These are phyloP conservation scores for Acorus gramineus DNA, from an alignment of 106 monocot species.

Conservation along the genomic window DNA sequence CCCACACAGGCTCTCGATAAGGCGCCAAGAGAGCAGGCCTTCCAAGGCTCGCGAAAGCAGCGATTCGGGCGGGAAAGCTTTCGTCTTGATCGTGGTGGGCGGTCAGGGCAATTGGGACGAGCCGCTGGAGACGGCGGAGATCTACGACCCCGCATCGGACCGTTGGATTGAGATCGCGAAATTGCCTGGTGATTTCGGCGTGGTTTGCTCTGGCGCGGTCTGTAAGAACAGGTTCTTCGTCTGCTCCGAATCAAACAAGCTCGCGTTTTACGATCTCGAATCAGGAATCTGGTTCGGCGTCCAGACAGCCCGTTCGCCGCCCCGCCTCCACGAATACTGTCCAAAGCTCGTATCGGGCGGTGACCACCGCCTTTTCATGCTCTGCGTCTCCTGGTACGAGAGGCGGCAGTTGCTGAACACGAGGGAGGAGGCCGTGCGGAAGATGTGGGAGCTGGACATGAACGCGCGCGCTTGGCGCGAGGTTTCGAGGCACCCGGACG, in stretches of 20 bases:
- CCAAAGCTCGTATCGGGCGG: conserved; percentile 60
- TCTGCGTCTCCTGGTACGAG: conserved; percentile 71
- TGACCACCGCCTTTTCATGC: conserved; percentile 40
- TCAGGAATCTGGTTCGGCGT: conserved; percentile 50
- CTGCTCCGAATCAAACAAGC: conserved; percentile 41
- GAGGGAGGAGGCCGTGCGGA: conserved; percentile 60
- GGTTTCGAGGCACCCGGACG: conserved; percentile 80
- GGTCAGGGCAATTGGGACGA: conserved; percentile 63
- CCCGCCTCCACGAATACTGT: conserved; percentile 40
- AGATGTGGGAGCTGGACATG: conserved; percentile 63
- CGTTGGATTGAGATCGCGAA: conserved; percentile 53
- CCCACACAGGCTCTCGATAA: conserved; percentile 51
- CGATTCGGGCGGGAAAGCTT: neutral
- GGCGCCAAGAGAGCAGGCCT: conserved; percentile 38
- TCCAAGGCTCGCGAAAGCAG: conserved; percentile 16
- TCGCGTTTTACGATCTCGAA: conserved; percentile 58
- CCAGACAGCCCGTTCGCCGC: conserved; percentile 33
- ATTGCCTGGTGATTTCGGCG: conserved; percentile 60
- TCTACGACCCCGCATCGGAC: conserved; percentile 52
- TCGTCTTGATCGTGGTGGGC: conserved; percentile 67
- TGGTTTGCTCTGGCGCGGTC: conserved; percentile 59
- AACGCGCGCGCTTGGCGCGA: conserved; percentile 32
- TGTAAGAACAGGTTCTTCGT: conserved; percentile 51
- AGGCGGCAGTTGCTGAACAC: conserved; percentile 18
- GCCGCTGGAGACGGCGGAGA: conserved; percentile 65